phyloP scores from a whole-genome alignment of 495 filamentous ascomycete genomes.

The Articulospora tetracladia region DNA sequence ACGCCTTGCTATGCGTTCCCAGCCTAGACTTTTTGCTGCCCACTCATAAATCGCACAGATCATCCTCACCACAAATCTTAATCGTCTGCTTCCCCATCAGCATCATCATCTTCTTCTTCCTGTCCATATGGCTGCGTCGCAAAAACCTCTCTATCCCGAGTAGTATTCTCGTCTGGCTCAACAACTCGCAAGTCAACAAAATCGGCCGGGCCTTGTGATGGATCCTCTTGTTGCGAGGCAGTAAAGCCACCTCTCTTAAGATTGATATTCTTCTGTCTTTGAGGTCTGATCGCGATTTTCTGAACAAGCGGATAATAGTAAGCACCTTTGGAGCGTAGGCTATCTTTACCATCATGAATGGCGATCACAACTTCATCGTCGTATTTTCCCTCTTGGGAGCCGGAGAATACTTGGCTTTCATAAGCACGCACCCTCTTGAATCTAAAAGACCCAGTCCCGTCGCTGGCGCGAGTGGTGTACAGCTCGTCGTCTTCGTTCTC shows the following conservation, averaged over 20 bases:
- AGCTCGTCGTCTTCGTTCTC: constrained; percentile 62
- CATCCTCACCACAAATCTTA: neutral
- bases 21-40: neutral
- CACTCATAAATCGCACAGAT: too few relatives aligned
- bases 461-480: constrained; percentile 53
- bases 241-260: constrained; percentile 5
- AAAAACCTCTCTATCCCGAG: constrained; percentile 14
- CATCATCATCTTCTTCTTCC: constrained; percentile 14
- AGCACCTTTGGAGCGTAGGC: constrained; percentile 60
- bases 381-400: constrained; percentile 62
- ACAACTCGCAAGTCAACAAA: constrained; percentile 22
- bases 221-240: constrained; percentile 2
- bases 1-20: constrained; percentile 4
- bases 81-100: constrained; percentile 1
- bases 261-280: constrained; percentile 52
- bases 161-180: constrained; percentile 16
- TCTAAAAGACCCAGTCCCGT: constrained; percentile 54
- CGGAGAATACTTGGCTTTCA: constrained; percentile 68
- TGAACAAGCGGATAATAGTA: constrained; percentile 90
- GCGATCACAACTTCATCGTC: constrained; percentile 51
- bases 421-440: constrained; percentile 80
- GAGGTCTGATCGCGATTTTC: constrained; percentile 50
- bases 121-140: constrained; percentile 19
- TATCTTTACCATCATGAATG: constrained; percentile 40
- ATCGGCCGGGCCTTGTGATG: constrained; percentile 13